Percentiles rank a stretch among this genome's conserved stretches.
These are phyloP conservation scores for Taphrina wiesneri DNA, from an alignment of 1,139 yeast genomes.

Conservation along the genomic window DNA sequence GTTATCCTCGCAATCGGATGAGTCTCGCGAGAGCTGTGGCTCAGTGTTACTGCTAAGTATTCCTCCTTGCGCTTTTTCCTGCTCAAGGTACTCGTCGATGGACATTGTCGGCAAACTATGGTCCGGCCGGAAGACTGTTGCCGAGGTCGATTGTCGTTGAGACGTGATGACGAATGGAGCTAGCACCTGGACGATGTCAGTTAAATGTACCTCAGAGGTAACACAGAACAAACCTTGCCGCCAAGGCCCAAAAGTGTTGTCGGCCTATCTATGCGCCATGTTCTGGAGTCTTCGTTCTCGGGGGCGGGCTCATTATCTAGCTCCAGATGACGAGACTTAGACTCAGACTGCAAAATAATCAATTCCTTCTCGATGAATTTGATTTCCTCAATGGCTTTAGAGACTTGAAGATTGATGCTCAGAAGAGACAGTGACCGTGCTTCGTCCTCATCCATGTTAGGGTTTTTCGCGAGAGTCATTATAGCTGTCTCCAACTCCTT, in stretches of 20 bases:
- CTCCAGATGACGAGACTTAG: too few relatives aligned
- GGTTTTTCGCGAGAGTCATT: not conserved
- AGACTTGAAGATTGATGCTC: not conserved
- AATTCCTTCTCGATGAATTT: not conserved
- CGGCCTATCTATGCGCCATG: not conserved
- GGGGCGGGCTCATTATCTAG: too few relatives aligned
- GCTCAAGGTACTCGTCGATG: constrained; percentile 85
- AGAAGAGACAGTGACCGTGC: not conserved
- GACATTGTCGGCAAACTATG: constrained; percentile 93
- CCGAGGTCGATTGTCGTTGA: constrained; percentile 56
- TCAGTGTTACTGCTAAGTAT: constrained; percentile 50
- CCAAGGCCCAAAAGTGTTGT: constrained; percentile 10
- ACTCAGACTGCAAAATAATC: constrained; percentile 35
- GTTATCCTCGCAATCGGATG: constrained; percentile 29
- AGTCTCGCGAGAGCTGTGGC: not conserved
- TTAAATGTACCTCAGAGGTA: constrained; percentile 46
- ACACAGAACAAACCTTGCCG: constrained; percentile 40
- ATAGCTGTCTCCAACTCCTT: constrained; percentile 51
- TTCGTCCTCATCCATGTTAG: not conserved
- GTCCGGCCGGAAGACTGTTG: constrained; percentile 84
- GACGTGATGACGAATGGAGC: constrained; percentile 78
- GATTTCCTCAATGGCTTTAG: not conserved
- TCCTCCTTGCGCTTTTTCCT: constrained; percentile 82
- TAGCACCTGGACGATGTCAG: constrained; percentile 47
- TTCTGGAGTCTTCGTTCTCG: not conserved